Percentiles rank a stretch among this genome's conserved stretches.
Evolutionary conservation across 768 basidiomycete genomes (phyloP).

Genomic region (Leucosporidium scottii): DNA sequence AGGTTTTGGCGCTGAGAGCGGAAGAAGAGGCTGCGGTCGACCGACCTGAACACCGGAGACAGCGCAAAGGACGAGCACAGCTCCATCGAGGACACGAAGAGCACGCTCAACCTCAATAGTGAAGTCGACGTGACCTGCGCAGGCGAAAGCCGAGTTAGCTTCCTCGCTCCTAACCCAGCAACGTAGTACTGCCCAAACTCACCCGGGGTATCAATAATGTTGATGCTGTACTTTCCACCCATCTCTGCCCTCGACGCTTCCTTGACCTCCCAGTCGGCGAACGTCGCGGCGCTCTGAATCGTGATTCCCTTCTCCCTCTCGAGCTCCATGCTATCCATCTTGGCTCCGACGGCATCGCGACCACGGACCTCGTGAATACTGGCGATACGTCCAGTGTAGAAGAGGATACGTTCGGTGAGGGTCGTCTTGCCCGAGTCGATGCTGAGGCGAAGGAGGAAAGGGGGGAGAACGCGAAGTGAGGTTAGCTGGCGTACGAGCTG

Average conservation of each 20-base stretch:
- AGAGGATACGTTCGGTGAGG: slow-evolving; percentile 88
- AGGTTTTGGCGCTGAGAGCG: background rate
- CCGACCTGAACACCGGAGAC: slow-evolving; percentile 88
- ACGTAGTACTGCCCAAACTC: slow-evolving; percentile 24
- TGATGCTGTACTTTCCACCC: slow-evolving; percentile 76
- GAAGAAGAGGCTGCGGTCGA: background rate
- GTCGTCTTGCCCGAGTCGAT: slow-evolving; percentile 90
- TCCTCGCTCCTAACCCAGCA: background rate
- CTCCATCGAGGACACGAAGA: slow-evolving; percentile 90
- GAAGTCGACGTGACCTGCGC: slow-evolving; percentile 91
- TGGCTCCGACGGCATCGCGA: slow-evolving; percentile 89
- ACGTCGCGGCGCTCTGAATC: slow-evolving; percentile 96
- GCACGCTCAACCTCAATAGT: slow-evolving; percentile 99
- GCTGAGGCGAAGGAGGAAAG: slow-evolving; percentile 6
- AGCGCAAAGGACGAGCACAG: slow-evolving; percentile 90
- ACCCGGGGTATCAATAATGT: slow-evolving; percentile 99
- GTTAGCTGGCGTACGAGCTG: slow-evolving; percentile 9
- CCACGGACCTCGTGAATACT: slow-evolving; percentile 98
- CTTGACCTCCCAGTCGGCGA: slow-evolving; percentile 77
- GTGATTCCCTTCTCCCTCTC: slow-evolving; percentile 99
- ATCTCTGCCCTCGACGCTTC: slow-evolving; percentile 44
- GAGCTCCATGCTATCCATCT: slow-evolving; percentile 99
- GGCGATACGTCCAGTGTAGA: slow-evolving; percentile 88
- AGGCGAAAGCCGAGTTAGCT: background rate
- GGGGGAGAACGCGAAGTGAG: slow-evolving; percentile 30